Evolutionary conservation across 2,329 filamentous ascomycete species (phyloP).

Genomic region (Penicillium sp.): DNA sequence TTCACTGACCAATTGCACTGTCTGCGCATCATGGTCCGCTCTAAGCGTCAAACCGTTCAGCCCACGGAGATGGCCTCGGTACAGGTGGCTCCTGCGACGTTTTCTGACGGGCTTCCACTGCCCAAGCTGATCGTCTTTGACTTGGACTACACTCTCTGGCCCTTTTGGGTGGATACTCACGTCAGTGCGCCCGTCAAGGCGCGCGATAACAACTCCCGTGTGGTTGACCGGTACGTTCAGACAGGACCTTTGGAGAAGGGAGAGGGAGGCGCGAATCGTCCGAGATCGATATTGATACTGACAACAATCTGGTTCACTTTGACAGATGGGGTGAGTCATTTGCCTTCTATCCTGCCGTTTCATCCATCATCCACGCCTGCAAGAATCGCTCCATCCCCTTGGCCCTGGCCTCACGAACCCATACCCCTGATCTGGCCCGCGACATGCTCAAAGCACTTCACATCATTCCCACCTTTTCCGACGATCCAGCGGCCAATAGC

Average conservation of each 20-base stretch:
- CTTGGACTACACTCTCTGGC: constrained; percentile 97
- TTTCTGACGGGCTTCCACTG: constrained; percentile 63
- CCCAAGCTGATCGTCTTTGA: constrained; percentile 87
- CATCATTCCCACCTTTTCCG: constrained; percentile 44
- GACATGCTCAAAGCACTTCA: constrained; percentile 74
- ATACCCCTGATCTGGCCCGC: constrained; percentile 69
- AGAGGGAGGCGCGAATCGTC: neutral
- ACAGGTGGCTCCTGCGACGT: constrained; percentile 46
- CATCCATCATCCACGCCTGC: constrained; percentile 59
- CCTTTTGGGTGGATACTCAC: constrained; percentile 96
- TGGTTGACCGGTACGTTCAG: constrained; percentile 35
- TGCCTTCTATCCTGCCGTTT: constrained; percentile 65
- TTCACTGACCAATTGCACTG: too few species aligned
- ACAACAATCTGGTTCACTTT: neutral
- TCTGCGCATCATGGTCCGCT: constrained; percentile 24
- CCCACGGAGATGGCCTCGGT: constrained; percentile 28
- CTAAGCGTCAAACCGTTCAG: constrained; percentile 31
- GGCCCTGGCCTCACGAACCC: constrained; percentile 74
- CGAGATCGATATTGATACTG: neutral
- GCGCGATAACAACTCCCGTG: constrained; percentile 47
- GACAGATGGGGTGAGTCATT: constrained; percentile 57
- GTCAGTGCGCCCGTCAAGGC: constrained; percentile 67
- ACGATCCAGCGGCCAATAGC: constrained; percentile 34
- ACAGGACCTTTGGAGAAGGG: too few species aligned
- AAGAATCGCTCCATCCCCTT: constrained; percentile 51